Evolutionary conservation across 257 asterid genomes (phyloP).

Genomic region (Euphrasia confusa): DNA sequence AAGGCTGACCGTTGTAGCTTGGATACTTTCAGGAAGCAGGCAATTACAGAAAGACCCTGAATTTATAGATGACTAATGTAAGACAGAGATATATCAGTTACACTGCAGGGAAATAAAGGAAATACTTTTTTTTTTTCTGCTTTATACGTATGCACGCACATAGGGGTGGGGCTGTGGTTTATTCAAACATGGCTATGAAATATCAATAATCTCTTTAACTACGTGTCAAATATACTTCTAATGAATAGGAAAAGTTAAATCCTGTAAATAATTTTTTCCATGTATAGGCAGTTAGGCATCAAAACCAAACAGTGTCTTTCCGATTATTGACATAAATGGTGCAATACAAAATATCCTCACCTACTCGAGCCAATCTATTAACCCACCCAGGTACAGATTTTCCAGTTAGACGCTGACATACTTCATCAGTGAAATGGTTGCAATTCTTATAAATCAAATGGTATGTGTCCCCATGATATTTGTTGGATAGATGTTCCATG

Average conservation of each 20-base stretch:
- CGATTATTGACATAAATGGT: background rate
- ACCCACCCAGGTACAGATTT: conserved; percentile 83
- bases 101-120: conserved; percentile 1
- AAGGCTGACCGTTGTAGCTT: conserved; percentile 50
- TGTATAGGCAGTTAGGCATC: background rate
- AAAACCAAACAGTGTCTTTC: background rate
- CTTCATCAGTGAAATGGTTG: conserved; percentile 82
- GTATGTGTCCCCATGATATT: conserved; percentile 69
- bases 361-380: conserved; percentile 75
- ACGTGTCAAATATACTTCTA: background rate
- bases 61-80: conserved; percentile 17
- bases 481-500: conserved; percentile 64
- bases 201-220: conserved; percentile 9
- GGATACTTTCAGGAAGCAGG: conserved; percentile 73
- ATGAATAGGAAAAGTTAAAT: conserved; percentile 4
- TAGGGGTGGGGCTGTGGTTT: background rate
- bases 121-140: background rate
- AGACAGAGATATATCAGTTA: conserved; percentile 19
- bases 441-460: conserved; percentile 79
- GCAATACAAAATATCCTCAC: conserved; percentile 32
- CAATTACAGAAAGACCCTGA: conserved; percentile 84
- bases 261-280: conserved; percentile 11
- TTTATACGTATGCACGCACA: background rate
- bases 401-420: conserved; percentile 59
- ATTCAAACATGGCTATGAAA: background rate